Evolutionary conservation across 805 yeast genomes (phyloP).

Genomic region (Hanseniaspora taiwanica): DNA sequence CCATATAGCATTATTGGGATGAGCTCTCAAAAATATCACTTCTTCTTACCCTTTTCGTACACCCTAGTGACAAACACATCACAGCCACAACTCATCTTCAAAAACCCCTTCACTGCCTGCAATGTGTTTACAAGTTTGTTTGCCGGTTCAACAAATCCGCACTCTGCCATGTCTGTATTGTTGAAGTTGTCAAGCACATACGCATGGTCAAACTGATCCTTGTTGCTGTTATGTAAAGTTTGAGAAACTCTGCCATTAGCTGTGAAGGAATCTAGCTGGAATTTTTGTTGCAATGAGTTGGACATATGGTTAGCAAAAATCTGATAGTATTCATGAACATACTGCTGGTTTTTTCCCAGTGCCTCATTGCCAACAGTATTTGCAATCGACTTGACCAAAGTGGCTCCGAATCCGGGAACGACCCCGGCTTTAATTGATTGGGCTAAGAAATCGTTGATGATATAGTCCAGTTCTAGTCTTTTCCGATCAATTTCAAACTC

Average conservation of each 20-base stretch:
- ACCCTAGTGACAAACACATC: constrained; percentile 12
- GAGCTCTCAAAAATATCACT: too few relatives aligned
- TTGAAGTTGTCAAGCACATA: neutral
- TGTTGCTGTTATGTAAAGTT: neutral
- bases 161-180: constrained; percentile 1
- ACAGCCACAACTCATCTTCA: constrained; percentile 12
- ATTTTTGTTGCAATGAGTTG: constrained; percentile 10
- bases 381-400: constrained; percentile 14
- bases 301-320: constrained; percentile 5
- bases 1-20: too few relatives aligned
- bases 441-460: constrained; percentile 16
- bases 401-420: constrained; percentile 15
- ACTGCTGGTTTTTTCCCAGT: neutral
- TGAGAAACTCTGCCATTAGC: neutral
- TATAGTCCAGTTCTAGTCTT: constrained; percentile 14
- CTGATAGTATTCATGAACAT: neutral
- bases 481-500: constrained; percentile 21
- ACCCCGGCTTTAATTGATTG: constrained; percentile 18
- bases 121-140: constrained; percentile 12
- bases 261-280: neutral
- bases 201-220: neutral
- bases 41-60: constrained; percentile 14
- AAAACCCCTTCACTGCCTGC: constrained; percentile 9
- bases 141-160: constrained; percentile 19
- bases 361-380: neutral